These are phyloP conservation scores for Phytophthora hybrid DNA, from an alignment of 352 stramenopile species.

Conservation along the genomic window DNA sequence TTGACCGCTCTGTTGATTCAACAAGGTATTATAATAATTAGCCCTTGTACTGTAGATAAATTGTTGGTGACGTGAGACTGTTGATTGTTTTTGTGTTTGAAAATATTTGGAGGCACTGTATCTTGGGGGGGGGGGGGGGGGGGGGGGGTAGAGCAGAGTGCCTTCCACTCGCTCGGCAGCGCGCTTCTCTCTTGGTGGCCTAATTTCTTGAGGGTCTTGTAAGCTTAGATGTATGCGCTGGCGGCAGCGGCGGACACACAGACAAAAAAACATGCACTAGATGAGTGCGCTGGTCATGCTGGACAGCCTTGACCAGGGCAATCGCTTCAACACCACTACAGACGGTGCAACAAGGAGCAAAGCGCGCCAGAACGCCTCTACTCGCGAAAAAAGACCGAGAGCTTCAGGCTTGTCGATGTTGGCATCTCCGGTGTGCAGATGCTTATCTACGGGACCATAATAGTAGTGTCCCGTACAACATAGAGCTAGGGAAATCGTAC, in stretches of 20 bases:
- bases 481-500: too few species aligned
- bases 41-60: too few species aligned
- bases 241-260: conserved; percentile 9
- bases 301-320: neutral
- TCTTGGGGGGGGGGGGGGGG: conserved; percentile 1
- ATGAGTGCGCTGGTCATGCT: conserved; percentile 8
- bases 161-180: neutral
- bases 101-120: conserved; percentile 13
- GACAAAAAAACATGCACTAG: neutral
- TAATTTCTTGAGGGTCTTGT: neutral
- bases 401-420: too few species aligned
- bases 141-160: conserved; percentile 14
- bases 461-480: too few species aligned
- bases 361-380: conserved; percentile 8
- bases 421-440: too few species aligned
- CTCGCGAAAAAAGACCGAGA: neutral
- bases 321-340: conserved; percentile 12
- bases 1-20: neutral
- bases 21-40: too few species aligned
- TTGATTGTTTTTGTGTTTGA: conserved; percentile 16
- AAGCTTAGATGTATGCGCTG: conserved; percentile 3
- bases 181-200: neutral
- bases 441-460: too few species aligned
- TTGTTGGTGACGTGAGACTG: neutral
- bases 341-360: conserved; percentile 6